Conservation (phyloP, 495 filamentous ascomycete species). For the Glarea lozoyensis region DNA sequence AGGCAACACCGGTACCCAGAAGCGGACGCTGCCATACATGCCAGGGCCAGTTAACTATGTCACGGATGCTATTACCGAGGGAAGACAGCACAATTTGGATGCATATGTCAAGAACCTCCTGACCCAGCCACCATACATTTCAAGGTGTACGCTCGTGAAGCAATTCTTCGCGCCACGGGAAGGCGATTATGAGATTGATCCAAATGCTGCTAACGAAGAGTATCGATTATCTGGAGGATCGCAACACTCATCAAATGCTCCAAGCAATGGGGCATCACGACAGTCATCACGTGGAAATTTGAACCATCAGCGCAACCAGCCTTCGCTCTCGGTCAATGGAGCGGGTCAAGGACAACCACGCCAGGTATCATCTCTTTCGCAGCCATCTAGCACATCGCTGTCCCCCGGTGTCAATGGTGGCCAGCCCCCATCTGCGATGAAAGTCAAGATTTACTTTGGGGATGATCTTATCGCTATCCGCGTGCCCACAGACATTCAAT, state of each 20-base stretch:
- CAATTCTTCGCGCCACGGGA: slow-evolving; percentile 83
- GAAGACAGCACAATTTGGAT: slow-evolving; percentile 81
- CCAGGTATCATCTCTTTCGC: slow-evolving; percentile 65
- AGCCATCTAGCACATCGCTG: slow-evolving; percentile 51
- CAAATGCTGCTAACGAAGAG: slow-evolving; percentile 53
- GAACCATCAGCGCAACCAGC: slow-evolving; percentile 53
- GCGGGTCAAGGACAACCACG: slow-evolving; percentile 43
- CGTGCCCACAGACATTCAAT: slow-evolving; percentile 70
- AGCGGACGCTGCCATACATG: slow-evolving; percentile 92
- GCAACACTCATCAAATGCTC: slow-evolving; percentile 59
- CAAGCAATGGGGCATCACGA: slow-evolving; percentile 48
- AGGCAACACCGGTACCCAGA: slow-evolving; percentile 65
- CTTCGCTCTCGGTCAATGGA: slow-evolving; percentile 19
- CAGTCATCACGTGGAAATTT: slow-evolving; percentile 70
- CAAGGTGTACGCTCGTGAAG: slow-evolving; percentile 71
- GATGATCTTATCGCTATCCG: slow-evolving; percentile 88
- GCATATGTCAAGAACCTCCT: slow-evolving; percentile 91
- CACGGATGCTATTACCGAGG: slow-evolving; percentile 92
- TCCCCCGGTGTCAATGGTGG: slow-evolving; percentile 32
- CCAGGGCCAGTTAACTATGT: slow-evolving; percentile 96
- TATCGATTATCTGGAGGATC: slow-evolving; percentile 62
- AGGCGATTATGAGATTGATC: slow-evolving; percentile 88
- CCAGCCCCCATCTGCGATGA: slow-evolving; percentile 44
- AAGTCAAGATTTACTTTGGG: slow-evolving; percentile 89
- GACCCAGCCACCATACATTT: slow-evolving; percentile 73